Evolutionary conservation across 129 eudicot species (phyloP), one percentile per base, ranked within the genome.

Genomic region (Silybum marianum): DNA sequence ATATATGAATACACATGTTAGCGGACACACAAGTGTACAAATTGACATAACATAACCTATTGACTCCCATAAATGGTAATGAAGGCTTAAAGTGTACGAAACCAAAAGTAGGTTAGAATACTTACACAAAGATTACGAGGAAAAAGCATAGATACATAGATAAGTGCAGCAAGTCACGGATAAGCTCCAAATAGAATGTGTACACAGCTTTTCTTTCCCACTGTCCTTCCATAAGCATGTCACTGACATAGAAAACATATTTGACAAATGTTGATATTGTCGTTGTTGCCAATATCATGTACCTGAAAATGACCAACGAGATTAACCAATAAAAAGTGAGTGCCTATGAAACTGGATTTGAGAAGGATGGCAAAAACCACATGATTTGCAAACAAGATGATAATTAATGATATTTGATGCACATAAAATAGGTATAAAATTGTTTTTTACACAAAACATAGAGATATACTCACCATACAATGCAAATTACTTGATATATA

Each of bases 211-310:
- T 96, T 78, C 30, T 93, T 77, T 96, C 99, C 99, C 99, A 96
- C 78, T 93, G 99, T 67, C 99, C 99, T 83, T 96, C 99, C 99
- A 96, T 96, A 54, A 96, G 93, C 98, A 96, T 91, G 93, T 96
- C 99, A 71, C 90, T 87, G 18, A 96, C 94, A 74, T 93, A 93
- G 85, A 96, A 96, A 18, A 82, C 81, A 42, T 96, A 96, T 86
- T 96, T 96, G 69, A 96, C 90, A 86, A 91, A 91, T 22, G 88
- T 96, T 22, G 99, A 77, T 6, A 96, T 89, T 26, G 98, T 96
- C 34, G 99, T 90, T 69, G 99, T 96, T 36, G 98, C 99, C 88
- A 96, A 82, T 86, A 96, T 96, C 97, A 90, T 88, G 88, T 93
- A 96, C 90, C 99, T 96, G 91, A 75, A 88, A 74, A 42, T 7